Evolutionary conservation across 2,329 filamentous ascomycete genomes (phyloP).

Genomic region (Aspergillus transmontanensis): DNA sequence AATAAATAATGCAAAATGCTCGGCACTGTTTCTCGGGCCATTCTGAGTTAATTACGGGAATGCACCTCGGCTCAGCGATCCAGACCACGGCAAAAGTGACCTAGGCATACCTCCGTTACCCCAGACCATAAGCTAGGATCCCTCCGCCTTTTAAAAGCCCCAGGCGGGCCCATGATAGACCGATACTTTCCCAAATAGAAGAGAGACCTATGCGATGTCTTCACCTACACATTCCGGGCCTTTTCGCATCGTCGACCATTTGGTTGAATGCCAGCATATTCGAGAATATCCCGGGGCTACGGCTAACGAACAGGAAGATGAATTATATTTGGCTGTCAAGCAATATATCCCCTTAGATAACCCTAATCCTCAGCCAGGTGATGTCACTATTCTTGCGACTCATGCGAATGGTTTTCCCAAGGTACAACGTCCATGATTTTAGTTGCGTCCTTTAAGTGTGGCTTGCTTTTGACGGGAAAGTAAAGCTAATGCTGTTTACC

Average conservation of each 20-base stretch:
- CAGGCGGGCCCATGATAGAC: neutral
- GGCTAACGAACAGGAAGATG: slow-evolving; percentile 71
- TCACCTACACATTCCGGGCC: slow-evolving; percentile 50
- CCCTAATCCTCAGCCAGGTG: slow-evolving; percentile 66
- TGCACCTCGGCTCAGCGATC: slow-evolving; percentile 15
- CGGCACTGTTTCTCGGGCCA: neutral
- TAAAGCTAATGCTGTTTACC: slow-evolving; percentile 10
- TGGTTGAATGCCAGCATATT: slow-evolving; percentile 73
- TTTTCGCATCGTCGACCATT: slow-evolving; percentile 69
- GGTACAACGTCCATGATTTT: slow-evolving; percentile 47
- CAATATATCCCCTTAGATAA: slow-evolving; percentile 82
- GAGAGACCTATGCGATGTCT: slow-evolving; percentile 28
- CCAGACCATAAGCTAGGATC: neutral
- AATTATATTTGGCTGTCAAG: slow-evolving; percentile 75
- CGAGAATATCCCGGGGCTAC: slow-evolving; percentile 78
- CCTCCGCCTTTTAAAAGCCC: neutral
- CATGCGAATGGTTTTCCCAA: slow-evolving; percentile 95
- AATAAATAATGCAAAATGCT: neutral
- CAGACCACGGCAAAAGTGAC: slow-evolving; percentile 6
- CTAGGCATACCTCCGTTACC: neutral
- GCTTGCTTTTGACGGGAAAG: neutral
- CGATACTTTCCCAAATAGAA: neutral
- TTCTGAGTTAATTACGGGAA: neutral
- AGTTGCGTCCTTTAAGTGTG: neutral
- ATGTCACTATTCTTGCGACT: slow-evolving; percentile 81